Percentiles rank a stretch among this genome's conserved stretches.
phyloP scores from a whole-genome alignment of 495 filamentous ascomycete species.

The Apiosordaria backusii region DNA sequence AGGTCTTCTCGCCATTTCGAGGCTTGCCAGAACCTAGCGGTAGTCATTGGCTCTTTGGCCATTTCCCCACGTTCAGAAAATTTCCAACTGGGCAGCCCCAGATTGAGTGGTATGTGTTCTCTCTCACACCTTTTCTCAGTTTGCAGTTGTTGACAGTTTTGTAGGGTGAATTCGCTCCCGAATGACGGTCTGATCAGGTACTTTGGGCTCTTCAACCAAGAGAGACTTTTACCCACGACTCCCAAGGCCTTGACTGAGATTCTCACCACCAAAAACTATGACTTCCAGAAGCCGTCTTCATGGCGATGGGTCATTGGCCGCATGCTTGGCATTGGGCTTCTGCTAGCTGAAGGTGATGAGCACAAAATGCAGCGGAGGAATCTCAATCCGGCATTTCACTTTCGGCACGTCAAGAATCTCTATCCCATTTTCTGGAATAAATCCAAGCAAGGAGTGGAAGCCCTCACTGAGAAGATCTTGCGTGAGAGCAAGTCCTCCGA shows the following conservation, averaged over 20 bases:
- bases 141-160: not conserved
- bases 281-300: conserved; percentile 68
- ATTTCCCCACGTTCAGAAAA: conserved; percentile 52
- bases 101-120: conserved; percentile 52
- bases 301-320: conserved; percentile 56
- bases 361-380: conserved; percentile 78
- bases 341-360: conserved; percentile 82
- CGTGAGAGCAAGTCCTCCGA: conserved; percentile 8
- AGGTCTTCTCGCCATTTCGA: conserved; percentile 66
- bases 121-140: not conserved
- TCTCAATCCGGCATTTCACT: conserved; percentile 80
- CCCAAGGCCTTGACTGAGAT: conserved; percentile 67
- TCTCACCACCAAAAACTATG: conserved; percentile 67
- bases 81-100: conserved; percentile 59
- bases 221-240: conserved; percentile 63
- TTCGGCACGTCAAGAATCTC: conserved; percentile 79
- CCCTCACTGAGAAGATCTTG: conserved; percentile 42
- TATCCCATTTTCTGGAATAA: conserved; percentile 84
- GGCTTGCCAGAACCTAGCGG: conserved; percentile 57
- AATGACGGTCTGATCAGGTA: conserved; percentile 87
- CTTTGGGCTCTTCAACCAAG: conserved; percentile 61
- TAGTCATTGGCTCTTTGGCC: conserved; percentile 48
- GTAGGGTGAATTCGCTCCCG: conserved; percentile 65
- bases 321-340: conserved; percentile 69
- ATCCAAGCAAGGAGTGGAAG: conserved; percentile 43